Evolutionary conservation across 352 stramenopile genomes (phyloP).

Genomic region (Globisporangium lucens): DNA sequence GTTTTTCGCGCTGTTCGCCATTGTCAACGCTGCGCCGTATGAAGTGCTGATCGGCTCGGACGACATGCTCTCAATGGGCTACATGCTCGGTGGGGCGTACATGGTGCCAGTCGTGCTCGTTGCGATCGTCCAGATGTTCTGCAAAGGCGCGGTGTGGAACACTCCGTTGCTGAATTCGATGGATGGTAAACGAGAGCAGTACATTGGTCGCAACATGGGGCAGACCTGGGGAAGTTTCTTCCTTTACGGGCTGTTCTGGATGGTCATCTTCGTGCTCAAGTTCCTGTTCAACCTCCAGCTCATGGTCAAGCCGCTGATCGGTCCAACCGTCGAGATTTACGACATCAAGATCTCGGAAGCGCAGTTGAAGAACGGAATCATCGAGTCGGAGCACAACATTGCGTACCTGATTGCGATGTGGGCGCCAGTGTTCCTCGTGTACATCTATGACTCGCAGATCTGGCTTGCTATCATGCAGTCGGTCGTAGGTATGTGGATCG

Average conservation of each 20-base stretch:
- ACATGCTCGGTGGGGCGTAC: conserved; percentile 50
- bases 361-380: conserved; percentile 48
- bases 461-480: conserved; percentile 84
- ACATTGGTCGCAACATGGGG: conserved; percentile 77
- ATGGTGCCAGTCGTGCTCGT: conserved; percentile 56
- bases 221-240: conserved; percentile 67
- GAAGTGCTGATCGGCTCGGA: conserved; percentile 53
- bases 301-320: conserved; percentile 96
- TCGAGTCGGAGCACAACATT: conserved; percentile 79
- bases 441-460: conserved; percentile 87
- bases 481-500: conserved; percentile 70
- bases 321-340: conserved; percentile 95
- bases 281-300: conserved; percentile 97
- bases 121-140: conserved; percentile 68
- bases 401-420: conserved; percentile 79
- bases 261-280: conserved; percentile 90
- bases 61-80: conserved; percentile 63
- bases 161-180: conserved; percentile 56
- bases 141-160: conserved; percentile 49
- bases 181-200: conserved; percentile 72
- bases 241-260: conserved; percentile 75
- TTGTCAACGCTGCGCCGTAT: conserved; percentile 67
- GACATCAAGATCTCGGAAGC: conserved; percentile 51
- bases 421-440: conserved; percentile 77
- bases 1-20: conserved; percentile 76